A percentile compares a stretch with the other conserved stretches of the same genome.
phyloP scores from a whole-genome alignment of 2,329 filamentous ascomycete species.

The Alternaria arborescens region DNA sequence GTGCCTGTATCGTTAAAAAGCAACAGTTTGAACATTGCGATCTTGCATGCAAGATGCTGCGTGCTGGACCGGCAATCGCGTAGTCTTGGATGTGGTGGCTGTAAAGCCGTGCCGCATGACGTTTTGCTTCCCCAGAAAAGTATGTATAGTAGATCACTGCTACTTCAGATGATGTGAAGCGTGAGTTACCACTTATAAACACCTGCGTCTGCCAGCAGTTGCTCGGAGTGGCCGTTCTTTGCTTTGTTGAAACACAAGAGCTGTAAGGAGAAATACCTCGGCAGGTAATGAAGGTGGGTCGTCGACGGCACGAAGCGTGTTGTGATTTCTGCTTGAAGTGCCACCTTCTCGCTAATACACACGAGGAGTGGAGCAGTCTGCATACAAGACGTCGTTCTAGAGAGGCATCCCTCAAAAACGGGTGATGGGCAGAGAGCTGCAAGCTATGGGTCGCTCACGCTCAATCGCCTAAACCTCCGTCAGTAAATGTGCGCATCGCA shows the following conservation, averaged over 20 bases:
- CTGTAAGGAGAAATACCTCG: background rate
- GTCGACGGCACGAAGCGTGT: background rate
- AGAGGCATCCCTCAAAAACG: background rate
- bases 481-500: background rate
- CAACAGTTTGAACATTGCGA: background rate
- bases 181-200: background rate
- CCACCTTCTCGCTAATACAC: background rate
- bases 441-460: background rate
- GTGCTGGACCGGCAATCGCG: constrained; percentile 8
- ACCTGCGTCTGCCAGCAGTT: background rate
- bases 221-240: constrained; percentile 5
- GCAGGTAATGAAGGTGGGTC: background rate
- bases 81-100: background rate
- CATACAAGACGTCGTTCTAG: background rate
- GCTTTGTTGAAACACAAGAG: background rate
- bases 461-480: background rate
- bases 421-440: background rate
- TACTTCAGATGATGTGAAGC: constrained; percentile 4
- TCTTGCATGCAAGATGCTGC: constrained; percentile 4
- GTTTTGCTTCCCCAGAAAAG: constrained; percentile 2
- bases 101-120: background rate
- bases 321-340: background rate
- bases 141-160: constrained; percentile 2
- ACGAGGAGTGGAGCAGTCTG: background rate
- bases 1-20: background rate